Percentiles rank a stretch among this genome's conserved stretches.
These are phyloP conservation scores for Alternaria conjuncta DNA, from an alignment of 2,329 filamentous ascomycete genomes.

Conservation along the genomic window DNA sequence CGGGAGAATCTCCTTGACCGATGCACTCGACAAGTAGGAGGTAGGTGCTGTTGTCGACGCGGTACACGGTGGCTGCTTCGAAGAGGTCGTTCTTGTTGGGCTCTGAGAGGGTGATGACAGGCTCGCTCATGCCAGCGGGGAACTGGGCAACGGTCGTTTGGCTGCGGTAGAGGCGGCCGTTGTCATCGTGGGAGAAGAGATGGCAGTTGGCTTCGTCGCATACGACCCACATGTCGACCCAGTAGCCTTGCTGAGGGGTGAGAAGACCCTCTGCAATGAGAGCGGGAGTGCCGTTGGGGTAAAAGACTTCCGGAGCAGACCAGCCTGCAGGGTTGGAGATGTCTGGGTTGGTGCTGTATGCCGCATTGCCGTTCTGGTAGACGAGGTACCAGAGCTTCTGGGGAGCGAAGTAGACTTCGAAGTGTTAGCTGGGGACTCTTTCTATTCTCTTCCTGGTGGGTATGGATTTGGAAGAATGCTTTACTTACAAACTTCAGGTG, in stretches of 20 bases:
- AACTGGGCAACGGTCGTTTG: constrained; percentile 45
- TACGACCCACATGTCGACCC: constrained; percentile 55
- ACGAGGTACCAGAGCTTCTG: constrained; percentile 54
- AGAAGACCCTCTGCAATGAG: constrained; percentile 42
- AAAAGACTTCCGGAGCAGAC: constrained; percentile 49
- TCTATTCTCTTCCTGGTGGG: not conserved
- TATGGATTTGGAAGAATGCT: not conserved
- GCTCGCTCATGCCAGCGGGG: constrained; percentile 46
- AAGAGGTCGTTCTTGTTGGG: constrained; percentile 40
- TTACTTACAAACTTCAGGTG: constrained; percentile 45
- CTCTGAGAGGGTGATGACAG: constrained; percentile 44
- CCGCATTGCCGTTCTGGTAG: constrained; percentile 53
- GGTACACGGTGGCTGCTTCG: constrained; percentile 50
- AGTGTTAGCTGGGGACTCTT: not conserved
- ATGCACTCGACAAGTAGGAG: constrained; percentile 52
- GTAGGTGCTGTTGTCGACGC: constrained; percentile 39
- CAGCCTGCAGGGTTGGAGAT: constrained; percentile 51
- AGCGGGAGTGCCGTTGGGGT: constrained; percentile 36
- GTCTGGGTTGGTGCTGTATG: constrained; percentile 52
- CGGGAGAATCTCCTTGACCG: constrained; percentile 28
- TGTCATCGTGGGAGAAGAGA: constrained; percentile 53
- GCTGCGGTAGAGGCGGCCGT: constrained; percentile 51
- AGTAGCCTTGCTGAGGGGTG: constrained; percentile 42
- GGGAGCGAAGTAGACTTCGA: constrained; percentile 47
- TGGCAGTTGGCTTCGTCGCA: constrained; percentile 49